These are phyloP conservation scores for Ogataea dorogensis DNA, from an alignment of 805 yeast genomes.

Conservation along the genomic window DNA sequence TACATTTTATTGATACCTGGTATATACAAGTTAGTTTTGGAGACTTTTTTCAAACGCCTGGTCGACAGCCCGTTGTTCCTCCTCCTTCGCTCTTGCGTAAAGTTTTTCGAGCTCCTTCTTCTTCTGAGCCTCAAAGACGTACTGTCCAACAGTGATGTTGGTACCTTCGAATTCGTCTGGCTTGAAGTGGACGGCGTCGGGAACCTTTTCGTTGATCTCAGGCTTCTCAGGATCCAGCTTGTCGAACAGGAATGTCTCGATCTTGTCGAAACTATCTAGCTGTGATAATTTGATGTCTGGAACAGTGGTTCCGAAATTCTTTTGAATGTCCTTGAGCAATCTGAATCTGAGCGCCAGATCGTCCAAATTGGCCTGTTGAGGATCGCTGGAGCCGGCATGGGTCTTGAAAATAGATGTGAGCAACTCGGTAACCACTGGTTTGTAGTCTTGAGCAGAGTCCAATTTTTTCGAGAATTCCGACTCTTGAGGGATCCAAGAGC, in stretches of 20 bases:
- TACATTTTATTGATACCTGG: slow-evolving; percentile 12
- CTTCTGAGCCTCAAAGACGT: slow-evolving; percentile 46
- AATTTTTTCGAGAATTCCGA: slow-evolving; percentile 17
- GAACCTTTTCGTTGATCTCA: slow-evolving; percentile 54
- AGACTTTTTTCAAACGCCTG: slow-evolving; percentile 7
- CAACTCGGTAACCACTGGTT: slow-evolving; percentile 15
- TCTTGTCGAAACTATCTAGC: slow-evolving; percentile 38
- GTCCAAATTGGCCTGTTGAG: slow-evolving; percentile 22
- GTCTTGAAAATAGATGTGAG: slow-evolving; percentile 18
- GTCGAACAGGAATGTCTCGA: slow-evolving; percentile 37
- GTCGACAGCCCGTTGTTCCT: slow-evolving; percentile 21
- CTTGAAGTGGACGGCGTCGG: slow-evolving; percentile 69
- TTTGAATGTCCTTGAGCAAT: slow-evolving; percentile 47
- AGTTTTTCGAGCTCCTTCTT: slow-evolving; percentile 46
- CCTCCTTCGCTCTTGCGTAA: slow-evolving; percentile 33
- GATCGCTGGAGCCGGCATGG: slow-evolving; percentile 6
- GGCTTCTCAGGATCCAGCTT: slow-evolving; percentile 41
- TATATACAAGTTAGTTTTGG: slow-evolving; percentile 16
- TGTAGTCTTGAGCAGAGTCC: slow-evolving; percentile 11
- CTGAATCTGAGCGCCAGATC: slow-evolving; percentile 51
- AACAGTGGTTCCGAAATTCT: slow-evolving; percentile 47
- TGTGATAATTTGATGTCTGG: slow-evolving; percentile 50
- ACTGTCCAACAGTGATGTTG: slow-evolving; percentile 55
- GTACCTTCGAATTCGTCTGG: slow-evolving; percentile 53
- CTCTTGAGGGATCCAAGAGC: slow-evolving; percentile 33